Evolutionary conservation across 75 land plant genomes (phyloP), one percentile per base, ranked within the genome.

Genomic region (Pinus albicaulis): DNA sequence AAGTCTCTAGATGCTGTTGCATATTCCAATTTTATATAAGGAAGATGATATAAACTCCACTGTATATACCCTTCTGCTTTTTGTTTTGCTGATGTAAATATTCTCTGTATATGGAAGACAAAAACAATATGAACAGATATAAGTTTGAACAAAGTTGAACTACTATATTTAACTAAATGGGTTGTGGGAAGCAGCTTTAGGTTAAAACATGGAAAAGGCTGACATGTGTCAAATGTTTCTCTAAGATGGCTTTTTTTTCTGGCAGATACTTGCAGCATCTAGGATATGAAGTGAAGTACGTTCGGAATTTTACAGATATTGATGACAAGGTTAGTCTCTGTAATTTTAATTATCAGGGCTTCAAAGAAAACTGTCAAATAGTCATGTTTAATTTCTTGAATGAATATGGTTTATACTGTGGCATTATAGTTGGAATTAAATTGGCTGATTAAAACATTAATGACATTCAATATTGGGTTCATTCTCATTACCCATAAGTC

Each of bases 241-340:
- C 71, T 68, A 44, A 68, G n/a, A 3, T 41, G 52, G 71, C 41
- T 68, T 8, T 68, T 64, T 23, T 20, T 80, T 79, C 80, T 81
- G 80, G 79, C 89, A 91, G 94, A 82, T 90, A 90, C 73, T 78
- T 93, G 13, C 80, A 59, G 86, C 76, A 82, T 74, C 58, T 93
- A 81, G 95, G 89, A 56, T 93, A 86, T 77, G 85, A 93, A 25
- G 93, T 93, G 25, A 81, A 77, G 58, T 93, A 93, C 74, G 94
- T 91, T 68, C 91, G 95, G 24, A 93, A 93, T 69, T 91, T 93
- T 75, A 93, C 95, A 11, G 95, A 93, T 85, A 85, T 93, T 12
- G 95, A 93, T 82, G 95, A 93, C 81, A 93, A 93, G 90, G 94
- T 92, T 20, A 55, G 88, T 53, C 16, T 31, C 31, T 22, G 36